These are phyloP conservation scores for Helminthosporium solani DNA, from an alignment of 2,329 filamentous ascomycete genomes.

Conservation along the genomic window DNA sequence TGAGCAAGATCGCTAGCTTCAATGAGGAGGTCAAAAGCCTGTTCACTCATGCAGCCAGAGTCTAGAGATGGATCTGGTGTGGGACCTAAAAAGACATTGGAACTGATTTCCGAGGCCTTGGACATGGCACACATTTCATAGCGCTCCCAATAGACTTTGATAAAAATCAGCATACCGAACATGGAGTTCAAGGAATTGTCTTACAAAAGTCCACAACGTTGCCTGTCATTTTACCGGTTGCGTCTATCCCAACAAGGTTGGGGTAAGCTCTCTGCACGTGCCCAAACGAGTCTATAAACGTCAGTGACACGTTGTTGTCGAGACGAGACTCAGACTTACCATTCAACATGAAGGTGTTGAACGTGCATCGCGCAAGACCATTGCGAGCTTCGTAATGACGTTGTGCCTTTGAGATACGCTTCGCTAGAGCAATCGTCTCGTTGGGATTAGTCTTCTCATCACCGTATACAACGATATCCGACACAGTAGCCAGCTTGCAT, in stretches of 20 bases:
- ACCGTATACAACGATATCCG: constrained; percentile 91
- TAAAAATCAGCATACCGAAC: constrained; percentile 5
- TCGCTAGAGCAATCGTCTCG: constrained; percentile 65
- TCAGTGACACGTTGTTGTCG: constrained; percentile 9
- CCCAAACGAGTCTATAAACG: constrained; percentile 26
- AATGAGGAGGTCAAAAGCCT: constrained; percentile 78
- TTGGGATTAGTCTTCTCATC: constrained; percentile 64
- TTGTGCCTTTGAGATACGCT: constrained; percentile 72
- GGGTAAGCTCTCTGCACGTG: constrained; percentile 68
- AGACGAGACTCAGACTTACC: constrained; percentile 45
- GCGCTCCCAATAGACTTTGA: constrained; percentile 74
- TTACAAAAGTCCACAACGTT: constrained; percentile 79
- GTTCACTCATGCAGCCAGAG: constrained; percentile 42
- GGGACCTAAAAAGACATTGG: constrained; percentile 87
- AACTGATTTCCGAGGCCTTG: constrained; percentile 79
- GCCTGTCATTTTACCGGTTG: constrained; percentile 69
- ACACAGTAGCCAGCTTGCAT: constrained; percentile 81
- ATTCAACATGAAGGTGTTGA: constrained; percentile 80
- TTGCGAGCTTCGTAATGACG: constrained; percentile 66
- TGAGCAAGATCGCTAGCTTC: constrained; percentile 85
- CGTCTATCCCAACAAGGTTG: constrained; percentile 73
- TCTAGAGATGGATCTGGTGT: constrained; percentile 68
- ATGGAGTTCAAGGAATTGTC: constrained; percentile 18
- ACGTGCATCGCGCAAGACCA: constrained; percentile 59
- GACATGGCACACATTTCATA: constrained; percentile 95